Conservation (phyloP, 2,329 filamentous ascomycete genomes). For the Pleoardoris graminearum region DNA sequence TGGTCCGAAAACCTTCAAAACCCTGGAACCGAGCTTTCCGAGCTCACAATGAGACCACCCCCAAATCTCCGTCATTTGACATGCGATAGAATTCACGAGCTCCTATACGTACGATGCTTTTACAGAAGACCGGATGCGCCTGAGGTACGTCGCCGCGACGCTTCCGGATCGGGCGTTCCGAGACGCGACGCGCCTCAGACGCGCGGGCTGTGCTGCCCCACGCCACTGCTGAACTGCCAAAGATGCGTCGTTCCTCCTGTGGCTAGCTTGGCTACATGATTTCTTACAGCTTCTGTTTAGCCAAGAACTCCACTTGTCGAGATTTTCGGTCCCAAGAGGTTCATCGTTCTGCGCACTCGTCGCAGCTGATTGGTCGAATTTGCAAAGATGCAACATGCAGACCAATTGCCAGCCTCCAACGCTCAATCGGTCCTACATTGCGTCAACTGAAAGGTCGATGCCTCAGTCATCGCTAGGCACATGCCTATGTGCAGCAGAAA, state of each 20-base stretch:
- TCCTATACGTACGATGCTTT: background rate
- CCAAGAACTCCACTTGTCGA: slow-evolving; percentile 19
- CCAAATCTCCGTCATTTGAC: background rate
- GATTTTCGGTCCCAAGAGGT: background rate
- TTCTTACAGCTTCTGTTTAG: slow-evolving; percentile 26
- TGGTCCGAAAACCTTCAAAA: too few relatives aligned
- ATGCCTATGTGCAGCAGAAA: slow-evolving; percentile 8
- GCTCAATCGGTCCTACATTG: background rate
- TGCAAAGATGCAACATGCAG: background rate
- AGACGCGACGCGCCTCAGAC: slow-evolving; percentile 24
- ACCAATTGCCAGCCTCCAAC: background rate
- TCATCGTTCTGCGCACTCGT: background rate
- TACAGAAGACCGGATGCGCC: slow-evolving; percentile 4
- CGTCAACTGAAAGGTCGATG: background rate
- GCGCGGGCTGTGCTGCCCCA: slow-evolving; percentile 12
- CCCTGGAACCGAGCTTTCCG: slow-evolving; percentile 5
- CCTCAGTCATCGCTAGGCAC: slow-evolving; percentile 3
- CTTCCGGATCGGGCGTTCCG: slow-evolving; percentile 15
- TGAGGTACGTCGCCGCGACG: slow-evolving; percentile 12
- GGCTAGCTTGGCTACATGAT: slow-evolving; percentile 20
- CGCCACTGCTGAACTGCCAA: slow-evolving; percentile 1
- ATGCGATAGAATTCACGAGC: background rate
- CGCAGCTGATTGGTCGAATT: slow-evolving; percentile 16
- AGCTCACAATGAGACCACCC: slow-evolving; percentile 8
- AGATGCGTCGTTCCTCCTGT: slow-evolving; percentile 15